Base-by-base conservation (phyloP, 345 rosid species). In the Excoecaria agallocha region DNA sequence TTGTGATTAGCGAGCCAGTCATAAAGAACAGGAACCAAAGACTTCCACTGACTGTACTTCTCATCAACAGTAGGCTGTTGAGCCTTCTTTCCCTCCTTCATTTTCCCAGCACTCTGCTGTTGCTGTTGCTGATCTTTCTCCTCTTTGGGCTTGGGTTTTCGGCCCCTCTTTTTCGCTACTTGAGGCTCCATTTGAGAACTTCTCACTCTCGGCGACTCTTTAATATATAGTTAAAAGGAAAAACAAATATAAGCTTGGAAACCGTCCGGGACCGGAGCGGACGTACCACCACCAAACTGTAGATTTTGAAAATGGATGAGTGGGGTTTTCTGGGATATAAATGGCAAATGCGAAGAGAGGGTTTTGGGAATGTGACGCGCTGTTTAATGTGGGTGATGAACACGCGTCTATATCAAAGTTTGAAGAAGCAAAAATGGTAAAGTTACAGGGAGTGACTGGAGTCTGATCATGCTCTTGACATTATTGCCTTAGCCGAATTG, bases 1-100 rank as follows among this genome's bases (percentile, higher is more conserved):
- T 95, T 95, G 77, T 95, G 98, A 71, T 95, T 95, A 13, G 99
- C 97, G 69, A 95, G 89, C 99, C 99, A 95, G 84, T 94, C 98
- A 73, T 94, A 94, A 64, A 94, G 97, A 76, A 94, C 91, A 25
- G 98, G 98, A 19, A 94, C 98, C 13, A 92, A 87, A 71, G 90
- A 86, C 87, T 92, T 94, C 98, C 98, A 94, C 73, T 89, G 98
- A 81, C 90, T 77, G 84, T 94, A 92, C 87, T 91, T 94, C 59
- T 91, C 98, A 73, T 94, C 98, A 10, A 86, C 89, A 55, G 88
- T 78, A 5, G 79, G 92, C 24, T 88, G 89, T 17, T 85, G 87
- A 3, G 79, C 77, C 45, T 82, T 83, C 79, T 78, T 86, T 19
- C 78, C 84, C 30, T 84, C 87, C 71, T 77, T 82, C 84, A 75